Percentiles rank a stretch among this genome's conserved stretches.
These are phyloP conservation scores for Malus asiatica DNA, from an alignment of 306 rosid genomes.

Conservation along the genomic window DNA sequence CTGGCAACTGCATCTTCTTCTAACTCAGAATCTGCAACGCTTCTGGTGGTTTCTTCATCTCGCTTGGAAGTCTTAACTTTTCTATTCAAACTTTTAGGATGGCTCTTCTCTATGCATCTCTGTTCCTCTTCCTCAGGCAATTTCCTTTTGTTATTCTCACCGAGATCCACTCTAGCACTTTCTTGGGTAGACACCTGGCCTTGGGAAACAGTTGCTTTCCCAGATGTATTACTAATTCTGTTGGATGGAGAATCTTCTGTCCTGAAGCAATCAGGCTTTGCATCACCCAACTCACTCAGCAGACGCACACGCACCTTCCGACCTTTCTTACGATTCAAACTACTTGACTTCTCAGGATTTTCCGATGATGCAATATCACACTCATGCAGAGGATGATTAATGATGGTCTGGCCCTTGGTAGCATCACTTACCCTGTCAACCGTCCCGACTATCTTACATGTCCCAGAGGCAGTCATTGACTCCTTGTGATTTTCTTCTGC, in stretches of 20 bases:
- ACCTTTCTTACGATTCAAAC: conserved; percentile 53
- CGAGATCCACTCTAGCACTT: conserved; percentile 22
- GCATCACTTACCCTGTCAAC: conserved; percentile 20
- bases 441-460: conserved; percentile 16
- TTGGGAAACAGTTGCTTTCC: conserved; percentile 31
- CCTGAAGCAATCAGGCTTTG: conserved; percentile 30
- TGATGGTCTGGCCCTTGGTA: conserved; percentile 24
- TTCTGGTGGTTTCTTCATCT: conserved; percentile 28
- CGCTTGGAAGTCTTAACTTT: conserved; percentile 31
- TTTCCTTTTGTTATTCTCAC: conserved; percentile 62
- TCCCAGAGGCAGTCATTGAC: conserved; percentile 18
- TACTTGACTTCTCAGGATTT: conserved; percentile 38
- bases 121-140: conserved; percentile 39
- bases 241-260: conserved; percentile 37
- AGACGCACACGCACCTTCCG: conserved; percentile 59
- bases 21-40: conserved; percentile 22
- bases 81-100: conserved; percentile 23
- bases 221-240: conserved; percentile 36
- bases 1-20: conserved; percentile 33
- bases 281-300: conserved; percentile 65
- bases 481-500: conserved; percentile 30
- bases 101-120: conserved; percentile 25
- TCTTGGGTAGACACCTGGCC: conserved; percentile 46
- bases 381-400: conserved; percentile 26
- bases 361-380: conserved; percentile 33